Percentiles rank a stretch among this genome's conserved stretches.
Evolutionary conservation across 371 early-diverging fungal genomes (phyloP).

Genomic region (Choanephora cucurbitarum): DNA sequence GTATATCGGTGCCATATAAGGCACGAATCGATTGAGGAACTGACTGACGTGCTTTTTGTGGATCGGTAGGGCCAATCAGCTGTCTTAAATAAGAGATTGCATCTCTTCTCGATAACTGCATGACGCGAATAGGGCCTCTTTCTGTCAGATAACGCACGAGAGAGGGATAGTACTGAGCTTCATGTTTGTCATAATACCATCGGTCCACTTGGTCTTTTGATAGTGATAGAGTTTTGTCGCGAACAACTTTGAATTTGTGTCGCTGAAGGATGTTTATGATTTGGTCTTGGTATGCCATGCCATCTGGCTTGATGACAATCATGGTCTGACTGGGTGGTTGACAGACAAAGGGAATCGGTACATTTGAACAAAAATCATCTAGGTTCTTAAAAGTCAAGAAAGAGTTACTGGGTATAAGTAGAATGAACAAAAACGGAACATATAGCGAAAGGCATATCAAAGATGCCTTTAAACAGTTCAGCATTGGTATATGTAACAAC

Average conservation of each 20-base stretch:
- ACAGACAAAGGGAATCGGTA: conserved; percentile 3
- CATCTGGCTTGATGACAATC: conserved; percentile 33
- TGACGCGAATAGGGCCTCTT: conserved; percentile 19
- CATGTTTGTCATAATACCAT: conserved; percentile 32
- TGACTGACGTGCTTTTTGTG: conserved; percentile 15
- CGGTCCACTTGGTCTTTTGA: conserved; percentile 12
- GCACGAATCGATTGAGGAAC: conserved; percentile 29
- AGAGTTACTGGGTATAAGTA: conserved; percentile 11
- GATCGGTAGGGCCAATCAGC: conserved; percentile 33
- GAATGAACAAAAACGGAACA: conserved; percentile 7
- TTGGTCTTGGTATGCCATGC: conserved; percentile 17
- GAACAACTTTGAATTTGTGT: conserved; percentile 18
- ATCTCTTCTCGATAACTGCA: conserved; percentile 18
- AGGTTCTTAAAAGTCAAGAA: not conserved
- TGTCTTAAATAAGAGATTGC: conserved; percentile 20
- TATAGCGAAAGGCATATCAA: conserved; percentile 6
- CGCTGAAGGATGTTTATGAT: conserved; percentile 14
- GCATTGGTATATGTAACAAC: not conserved
- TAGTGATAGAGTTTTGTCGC: conserved; percentile 9
- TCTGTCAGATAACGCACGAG: conserved; percentile 25
- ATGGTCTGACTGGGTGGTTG: conserved; percentile 15
- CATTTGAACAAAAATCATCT: conserved; percentile 1
- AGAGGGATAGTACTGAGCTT: conserved; percentile 22
- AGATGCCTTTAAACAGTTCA: conserved; percentile 7
- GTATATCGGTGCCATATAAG: conserved; percentile 24